These are phyloP conservation scores for Monosporascus sp. DNA, from an alignment of 2,329 filamentous ascomycete genomes.

Conservation along the genomic window DNA sequence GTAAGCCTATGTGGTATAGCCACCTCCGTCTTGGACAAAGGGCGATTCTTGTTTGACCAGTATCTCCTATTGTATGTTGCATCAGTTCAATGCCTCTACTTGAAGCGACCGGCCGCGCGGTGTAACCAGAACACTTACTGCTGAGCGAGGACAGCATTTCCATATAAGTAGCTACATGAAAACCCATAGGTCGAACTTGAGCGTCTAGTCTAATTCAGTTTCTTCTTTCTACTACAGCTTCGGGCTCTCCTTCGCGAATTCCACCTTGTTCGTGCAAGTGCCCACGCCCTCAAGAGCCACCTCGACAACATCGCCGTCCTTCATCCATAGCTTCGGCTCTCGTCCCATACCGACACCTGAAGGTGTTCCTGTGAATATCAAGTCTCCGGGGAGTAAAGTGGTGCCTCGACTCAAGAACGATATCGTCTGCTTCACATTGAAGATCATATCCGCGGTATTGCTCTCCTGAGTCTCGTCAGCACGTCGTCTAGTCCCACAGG, in stretches of 20 bases:
- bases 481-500: background rate
- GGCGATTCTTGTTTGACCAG: no score
- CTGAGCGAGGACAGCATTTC: background rate
- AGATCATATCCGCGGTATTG: constrained; percentile 58
- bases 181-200: background rate
- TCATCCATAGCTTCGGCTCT: constrained; percentile 61
- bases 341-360: constrained; percentile 67
- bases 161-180: background rate
- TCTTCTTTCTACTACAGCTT: constrained; percentile 23
- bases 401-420: constrained; percentile 56
- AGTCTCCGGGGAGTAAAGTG: constrained; percentile 57
- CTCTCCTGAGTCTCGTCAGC: constrained; percentile 33
- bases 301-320: constrained; percentile 65
- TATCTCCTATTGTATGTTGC: no score
- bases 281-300: constrained; percentile 64
- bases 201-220: background rate
- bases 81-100: no score
- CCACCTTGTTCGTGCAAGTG: constrained; percentile 48
- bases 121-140: no score
- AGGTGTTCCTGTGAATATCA: constrained; percentile 66
- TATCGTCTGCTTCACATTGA: constrained; percentile 54
- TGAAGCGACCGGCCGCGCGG: no score
- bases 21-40: no score
- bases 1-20: no score
- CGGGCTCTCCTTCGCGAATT: constrained; percentile 32